Percentiles rank a stretch among this genome's conserved stretches.
These are phyloP conservation scores for Plasmodium malariae DNA, from an alignment of 169 alveolate genomes.

Conservation along the genomic window DNA sequence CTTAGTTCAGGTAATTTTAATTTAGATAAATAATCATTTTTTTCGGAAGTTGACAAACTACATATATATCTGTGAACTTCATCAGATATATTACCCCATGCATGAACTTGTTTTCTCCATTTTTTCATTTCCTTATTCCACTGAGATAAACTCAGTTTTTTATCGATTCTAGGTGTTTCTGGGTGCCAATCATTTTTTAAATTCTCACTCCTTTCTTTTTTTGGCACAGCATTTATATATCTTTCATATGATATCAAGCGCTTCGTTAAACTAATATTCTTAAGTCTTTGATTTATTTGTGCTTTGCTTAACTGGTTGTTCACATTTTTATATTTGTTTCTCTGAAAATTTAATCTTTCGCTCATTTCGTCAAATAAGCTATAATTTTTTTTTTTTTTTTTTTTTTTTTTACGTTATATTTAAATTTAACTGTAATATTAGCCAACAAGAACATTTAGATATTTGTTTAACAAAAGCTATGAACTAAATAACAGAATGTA, in stretches of 20 bases:
- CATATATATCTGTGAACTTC: conserved; percentile 43
- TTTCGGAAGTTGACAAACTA: conserved; percentile 72
- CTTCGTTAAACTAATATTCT: conserved; percentile 83
- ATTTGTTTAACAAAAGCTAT: too few species aligned
- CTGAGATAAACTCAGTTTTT: conserved; percentile 79
- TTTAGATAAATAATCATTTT: conserved; percentile 76
- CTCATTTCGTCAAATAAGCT: conserved; percentile 12
- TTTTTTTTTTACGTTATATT: not conserved
- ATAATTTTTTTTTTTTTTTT: not conserved
- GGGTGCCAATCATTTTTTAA: conserved; percentile 83
- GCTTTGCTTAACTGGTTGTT: conserved; percentile 29
- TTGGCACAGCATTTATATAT: conserved; percentile 80
- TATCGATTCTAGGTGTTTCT: conserved; percentile 82
- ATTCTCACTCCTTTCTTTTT: conserved; percentile 69
- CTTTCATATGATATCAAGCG: conserved; percentile 79
- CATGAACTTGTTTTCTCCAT: conserved; percentile 84
- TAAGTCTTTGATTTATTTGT: conserved; percentile 77
- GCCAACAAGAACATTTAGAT: too few species aligned
- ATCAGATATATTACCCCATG: conserved; percentile 79
- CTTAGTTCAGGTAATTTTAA: conserved; percentile 74
- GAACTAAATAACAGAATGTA: too few species aligned
- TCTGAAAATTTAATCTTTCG: conserved; percentile 6
- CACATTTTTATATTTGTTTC: not conserved
- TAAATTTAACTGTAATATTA: too few species aligned
- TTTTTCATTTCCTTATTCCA: conserved; percentile 83